Base-by-base conservation (phyloP, 78 protist species). In the Dictyostelium firmibasis region DNA sequence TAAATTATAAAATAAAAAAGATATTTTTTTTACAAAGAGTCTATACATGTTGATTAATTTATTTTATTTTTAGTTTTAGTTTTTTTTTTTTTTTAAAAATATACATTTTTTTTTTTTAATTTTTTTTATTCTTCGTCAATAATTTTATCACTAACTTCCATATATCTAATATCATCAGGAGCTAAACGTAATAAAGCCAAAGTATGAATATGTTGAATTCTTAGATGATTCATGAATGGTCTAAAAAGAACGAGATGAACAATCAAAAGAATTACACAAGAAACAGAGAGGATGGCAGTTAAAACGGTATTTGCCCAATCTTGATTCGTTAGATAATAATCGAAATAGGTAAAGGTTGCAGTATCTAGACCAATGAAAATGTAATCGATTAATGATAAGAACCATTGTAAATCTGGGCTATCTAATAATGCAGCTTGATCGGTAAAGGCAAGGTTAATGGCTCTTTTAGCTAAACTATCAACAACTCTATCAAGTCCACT, bases 151-250 rank as follows among this genome's bases (percentile, higher is more conserved):
- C 76, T 67, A 23, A 89, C 83, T 78, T 89, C 82, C 57, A 89
- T 35, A 14, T 4, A 35, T 89, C 74, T 72, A 43, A 89, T 78
- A 67, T 89, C 94, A 1, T 81, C 84, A 3, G 94, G 94, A 29
- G 79, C 79, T 18, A 89, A 76, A 38, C 94, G 50, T 18, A 89
- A 9, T 27, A 89, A 27, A 1, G 82, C 94, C 2, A 89, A 77
- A 8, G 94, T 89, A 18, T 89, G 94, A 43, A 81, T 78, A 67
- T 89, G 94, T 81, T 89, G 82, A 18, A 89, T 84, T 64, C 88
- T 41, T 0, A 89, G 53, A 43, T 78, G 78, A 29, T 50, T 89
- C 75, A 89, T 62, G 29, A 89, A 89, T 36, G 82, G 78, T 47
- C 94, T 50, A 43, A 81, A 89, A 4, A 89, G 33, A 4, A 89